These are phyloP conservation scores for Strigomonas galati DNA, from an alignment of 208 protist species.

Conservation along the genomic window DNA sequence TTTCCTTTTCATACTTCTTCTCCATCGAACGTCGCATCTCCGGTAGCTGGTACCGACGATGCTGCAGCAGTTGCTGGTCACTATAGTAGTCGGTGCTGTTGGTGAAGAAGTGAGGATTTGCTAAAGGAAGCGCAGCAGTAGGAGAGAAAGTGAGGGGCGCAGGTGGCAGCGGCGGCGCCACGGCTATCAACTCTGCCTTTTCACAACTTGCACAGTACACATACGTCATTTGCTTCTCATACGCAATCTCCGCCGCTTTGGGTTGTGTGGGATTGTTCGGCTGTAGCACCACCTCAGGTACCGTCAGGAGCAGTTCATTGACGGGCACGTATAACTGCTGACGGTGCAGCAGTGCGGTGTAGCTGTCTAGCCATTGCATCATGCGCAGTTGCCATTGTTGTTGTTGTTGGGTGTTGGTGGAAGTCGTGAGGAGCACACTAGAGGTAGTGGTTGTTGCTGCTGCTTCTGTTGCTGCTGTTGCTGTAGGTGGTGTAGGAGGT, in stretches of 20 bases:
- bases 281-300: slow-evolving; percentile 65
- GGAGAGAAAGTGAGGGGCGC: neutral
- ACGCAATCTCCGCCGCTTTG: slow-evolving; percentile 62
- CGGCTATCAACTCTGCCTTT: slow-evolving; percentile 49
- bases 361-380: slow-evolving; percentile 80
- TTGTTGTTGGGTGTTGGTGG: slow-evolving; percentile 11
- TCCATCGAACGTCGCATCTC: neutral
- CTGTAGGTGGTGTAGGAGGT: neutral
- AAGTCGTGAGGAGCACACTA: too few relatives aligned
- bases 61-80: too few relatives aligned
- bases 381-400: slow-evolving; percentile 69
- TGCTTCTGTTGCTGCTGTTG: neutral
- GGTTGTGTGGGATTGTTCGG: slow-evolving; percentile 58
- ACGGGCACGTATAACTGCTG: slow-evolving; percentile 69
- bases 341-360: slow-evolving; percentile 57
- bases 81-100: too few relatives aligned
- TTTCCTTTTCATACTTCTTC: neutral
- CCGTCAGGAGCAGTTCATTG: slow-evolving; percentile 77
- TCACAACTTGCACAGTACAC: slow-evolving; percentile 70
- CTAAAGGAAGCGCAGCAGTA: too few relatives aligned
- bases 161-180: slow-evolving; percentile 12
- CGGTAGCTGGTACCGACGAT: neutral
- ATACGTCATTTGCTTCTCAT: slow-evolving; percentile 80
- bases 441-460: slow-evolving; percentile 17
- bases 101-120: too few relatives aligned